phyloP scores from a whole-genome alignment of 345 rosid genomes.

The Lepidium sativum region DNA sequence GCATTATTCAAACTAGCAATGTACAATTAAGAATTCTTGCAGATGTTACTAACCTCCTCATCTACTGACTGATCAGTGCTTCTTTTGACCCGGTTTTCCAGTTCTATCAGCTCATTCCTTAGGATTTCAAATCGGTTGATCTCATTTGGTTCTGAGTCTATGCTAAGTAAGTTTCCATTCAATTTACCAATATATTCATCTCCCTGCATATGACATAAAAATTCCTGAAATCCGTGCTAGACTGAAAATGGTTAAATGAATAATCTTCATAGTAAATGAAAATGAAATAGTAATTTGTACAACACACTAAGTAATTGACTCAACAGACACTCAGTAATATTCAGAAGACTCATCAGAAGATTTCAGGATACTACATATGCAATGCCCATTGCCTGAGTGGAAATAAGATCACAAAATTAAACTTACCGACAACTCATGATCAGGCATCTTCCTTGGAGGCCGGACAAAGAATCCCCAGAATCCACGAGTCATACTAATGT shows the following conservation, averaged over 20 bases:
- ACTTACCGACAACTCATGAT: constrained; percentile 28
- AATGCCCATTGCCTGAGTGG: background rate
- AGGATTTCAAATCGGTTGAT: constrained; percentile 66
- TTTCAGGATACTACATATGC: constrained; percentile 1
- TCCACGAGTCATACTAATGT: constrained; percentile 49
- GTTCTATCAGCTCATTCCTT: constrained; percentile 84
- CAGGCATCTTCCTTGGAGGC: constrained; percentile 35
- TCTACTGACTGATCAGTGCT: constrained; percentile 59
- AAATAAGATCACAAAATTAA: constrained; percentile 7
- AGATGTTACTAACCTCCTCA: constrained; percentile 49
- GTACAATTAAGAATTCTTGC: background rate
- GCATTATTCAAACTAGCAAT: background rate
- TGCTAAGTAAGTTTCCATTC: constrained; percentile 31
- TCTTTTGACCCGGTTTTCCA: constrained; percentile 74
- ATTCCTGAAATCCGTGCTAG: background rate
- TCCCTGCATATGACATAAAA: constrained; percentile 42
- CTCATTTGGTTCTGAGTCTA: constrained; percentile 51
- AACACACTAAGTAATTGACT: constrained; percentile 4
- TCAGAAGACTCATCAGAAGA: background rate
- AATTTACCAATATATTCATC: constrained; percentile 29
- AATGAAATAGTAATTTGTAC: background rate
- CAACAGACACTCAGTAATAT: background rate
- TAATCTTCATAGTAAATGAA: background rate
- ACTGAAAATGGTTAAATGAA: constrained; percentile 7
- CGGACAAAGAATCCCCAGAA: constrained; percentile 46